Evolutionary conservation across 148 eudicot species (phyloP).

Genomic region (Rhododendron kiyosumense): DNA sequence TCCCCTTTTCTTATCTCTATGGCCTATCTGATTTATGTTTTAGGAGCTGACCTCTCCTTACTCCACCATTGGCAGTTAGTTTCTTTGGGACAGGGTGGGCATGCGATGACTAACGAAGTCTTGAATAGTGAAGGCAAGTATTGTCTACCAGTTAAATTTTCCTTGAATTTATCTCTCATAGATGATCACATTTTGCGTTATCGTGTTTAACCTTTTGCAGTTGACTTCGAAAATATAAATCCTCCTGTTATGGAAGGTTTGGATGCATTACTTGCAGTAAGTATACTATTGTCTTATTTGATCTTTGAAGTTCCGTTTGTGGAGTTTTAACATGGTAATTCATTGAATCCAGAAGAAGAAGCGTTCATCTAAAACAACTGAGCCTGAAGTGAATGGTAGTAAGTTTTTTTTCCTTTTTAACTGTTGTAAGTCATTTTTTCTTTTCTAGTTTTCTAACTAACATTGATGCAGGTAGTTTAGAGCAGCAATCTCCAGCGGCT

Average conservation of each 20-base stretch:
- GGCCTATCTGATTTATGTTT: background rate
- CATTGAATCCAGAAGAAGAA: conserved; percentile 49
- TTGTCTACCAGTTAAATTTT: conserved; percentile 6
- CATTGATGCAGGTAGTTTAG: conserved; percentile 37
- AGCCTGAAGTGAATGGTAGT: conserved; percentile 49
- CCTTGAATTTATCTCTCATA: background rate
- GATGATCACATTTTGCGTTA: background rate
- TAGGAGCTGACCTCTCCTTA: conserved; percentile 12
- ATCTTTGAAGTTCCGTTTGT: background rate
- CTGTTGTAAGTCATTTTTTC: background rate
- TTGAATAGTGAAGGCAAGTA: conserved; percentile 37
- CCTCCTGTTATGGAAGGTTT: conserved; percentile 77
- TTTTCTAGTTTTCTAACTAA: conserved; percentile 2
- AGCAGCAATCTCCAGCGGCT: conserved; percentile 47
- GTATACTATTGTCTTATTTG: conserved; percentile 14
- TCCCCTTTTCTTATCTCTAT: background rate
- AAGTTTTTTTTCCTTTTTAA: background rate
- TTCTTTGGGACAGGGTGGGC: conserved; percentile 85
- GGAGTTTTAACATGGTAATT: conserved; percentile 9
- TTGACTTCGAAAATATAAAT: conserved; percentile 62
- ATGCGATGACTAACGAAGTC: conserved; percentile 47
- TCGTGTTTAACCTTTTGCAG: conserved; percentile 26
- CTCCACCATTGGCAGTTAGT: conserved; percentile 46
- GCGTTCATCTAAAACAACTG: conserved; percentile 35
- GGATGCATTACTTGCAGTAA: conserved; percentile 51